These are phyloP conservation scores for Trypanosomatidae sp. DNA, from an alignment of 208 protist species.

Conservation along the genomic window DNA sequence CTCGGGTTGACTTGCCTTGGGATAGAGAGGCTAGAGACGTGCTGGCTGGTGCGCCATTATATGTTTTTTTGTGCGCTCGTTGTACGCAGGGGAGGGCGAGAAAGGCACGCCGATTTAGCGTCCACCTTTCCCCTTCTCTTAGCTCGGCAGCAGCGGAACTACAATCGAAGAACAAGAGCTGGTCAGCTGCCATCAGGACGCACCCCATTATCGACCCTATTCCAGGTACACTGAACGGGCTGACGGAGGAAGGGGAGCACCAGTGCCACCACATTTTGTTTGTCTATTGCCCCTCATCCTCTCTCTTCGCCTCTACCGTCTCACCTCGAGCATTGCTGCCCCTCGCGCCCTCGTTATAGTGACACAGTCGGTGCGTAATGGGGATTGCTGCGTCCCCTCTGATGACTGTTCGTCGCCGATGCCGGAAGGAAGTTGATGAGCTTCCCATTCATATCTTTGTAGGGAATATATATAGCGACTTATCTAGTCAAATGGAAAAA, in stretches of 20 bases:
- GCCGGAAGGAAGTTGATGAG: neutral
- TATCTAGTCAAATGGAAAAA: slow-evolving; percentile 21
- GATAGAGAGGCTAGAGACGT: no score
- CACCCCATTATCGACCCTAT: neutral
- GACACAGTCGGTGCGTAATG: neutral
- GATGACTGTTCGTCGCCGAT: neutral
- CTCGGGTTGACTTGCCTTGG: no score
- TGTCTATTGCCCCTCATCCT: neutral
- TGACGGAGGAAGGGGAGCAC: neutral
- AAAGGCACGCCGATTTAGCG: no score
- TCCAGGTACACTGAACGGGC: neutral
- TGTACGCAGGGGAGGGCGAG: no score
- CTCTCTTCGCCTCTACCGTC: neutral
- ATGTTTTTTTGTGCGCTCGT: no score
- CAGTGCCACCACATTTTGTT: neutral
- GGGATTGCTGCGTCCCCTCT: neutral
- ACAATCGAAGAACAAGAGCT: neutral
- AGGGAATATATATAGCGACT: slow-evolving; percentile 24
- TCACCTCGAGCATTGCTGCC: neutral
- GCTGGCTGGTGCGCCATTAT: no score
- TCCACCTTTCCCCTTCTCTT: neutral
- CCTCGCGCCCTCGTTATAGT: neutral
- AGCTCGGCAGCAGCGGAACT: neutral
- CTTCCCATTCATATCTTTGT: slow-evolving; percentile 19
- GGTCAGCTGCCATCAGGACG: neutral